A percentile compares a stretch with the other conserved stretches of the same genome.
Conservation (phyloP, 192 early-diverging fungal genomes). For the Backusella australiensis region DNA sequence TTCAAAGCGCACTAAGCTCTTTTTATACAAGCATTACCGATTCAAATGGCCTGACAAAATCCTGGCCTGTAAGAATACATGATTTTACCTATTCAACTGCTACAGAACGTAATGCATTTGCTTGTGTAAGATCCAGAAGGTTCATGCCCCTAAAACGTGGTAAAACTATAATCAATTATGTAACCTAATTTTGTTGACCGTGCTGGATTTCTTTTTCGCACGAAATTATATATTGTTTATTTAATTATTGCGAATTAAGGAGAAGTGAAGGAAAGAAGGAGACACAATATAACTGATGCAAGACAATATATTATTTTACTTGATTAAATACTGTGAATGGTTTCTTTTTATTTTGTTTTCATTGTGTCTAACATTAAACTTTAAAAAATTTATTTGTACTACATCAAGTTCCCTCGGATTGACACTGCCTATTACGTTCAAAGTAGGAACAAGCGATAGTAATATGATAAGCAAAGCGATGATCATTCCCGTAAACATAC, state of each 20-base stretch:
- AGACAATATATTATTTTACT: slow-evolving; percentile 2
- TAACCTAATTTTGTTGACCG: not conserved
- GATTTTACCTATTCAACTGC: not conserved
- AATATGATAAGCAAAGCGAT: slow-evolving; percentile 2
- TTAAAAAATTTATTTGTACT: not conserved
- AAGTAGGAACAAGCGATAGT: not conserved
- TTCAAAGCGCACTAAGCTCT: not conserved
- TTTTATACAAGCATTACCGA: not conserved
- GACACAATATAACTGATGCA: not conserved
- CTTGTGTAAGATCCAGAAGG: slow-evolving; percentile 9
- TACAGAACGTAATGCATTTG: slow-evolving; percentile 5
- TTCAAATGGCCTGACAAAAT: slow-evolving; percentile 8
- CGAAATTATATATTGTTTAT: not conserved
- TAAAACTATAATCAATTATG: not conserved
- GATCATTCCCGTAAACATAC: not conserved
- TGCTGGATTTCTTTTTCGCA: not conserved
- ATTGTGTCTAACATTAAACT: slow-evolving; percentile 8
- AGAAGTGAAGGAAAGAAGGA: not conserved
- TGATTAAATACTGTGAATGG: not conserved
- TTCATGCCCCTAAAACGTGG: slow-evolving; percentile 2
- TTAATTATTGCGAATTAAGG: not conserved
- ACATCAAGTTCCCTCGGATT: slow-evolving; percentile 1
- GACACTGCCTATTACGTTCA: not conserved
- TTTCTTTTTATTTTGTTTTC: slow-evolving; percentile 9
- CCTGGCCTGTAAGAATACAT: not conserved